Evolutionary conservation across 306 rosid species (phyloP).

Genomic region (Dalbergia cochinchinensis): DNA sequence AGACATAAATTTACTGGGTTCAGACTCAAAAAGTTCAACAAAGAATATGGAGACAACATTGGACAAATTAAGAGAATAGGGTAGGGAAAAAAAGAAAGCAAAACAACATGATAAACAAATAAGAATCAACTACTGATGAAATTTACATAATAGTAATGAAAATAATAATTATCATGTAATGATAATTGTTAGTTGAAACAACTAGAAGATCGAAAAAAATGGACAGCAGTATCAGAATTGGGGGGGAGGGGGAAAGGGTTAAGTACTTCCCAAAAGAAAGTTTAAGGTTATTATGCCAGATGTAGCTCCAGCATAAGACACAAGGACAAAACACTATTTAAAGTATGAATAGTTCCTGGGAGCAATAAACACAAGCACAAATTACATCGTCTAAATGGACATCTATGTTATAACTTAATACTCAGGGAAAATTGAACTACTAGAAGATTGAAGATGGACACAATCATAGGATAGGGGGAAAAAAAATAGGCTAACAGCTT

Average conservation of each 20-base stretch:
- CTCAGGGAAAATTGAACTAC: conserved; percentile 12
- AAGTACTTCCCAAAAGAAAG: not conserved
- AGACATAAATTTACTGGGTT: too few species aligned
- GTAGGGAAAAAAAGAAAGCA: not conserved
- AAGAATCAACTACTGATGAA: not conserved
- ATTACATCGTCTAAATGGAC: not conserved
- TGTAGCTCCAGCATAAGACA: not conserved
- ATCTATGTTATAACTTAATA: not conserved
- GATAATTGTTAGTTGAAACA: conserved; percentile 3
- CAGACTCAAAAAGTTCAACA: not conserved
- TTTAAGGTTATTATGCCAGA: not conserved
- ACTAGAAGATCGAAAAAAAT: not conserved
- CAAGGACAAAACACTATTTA: not conserved
- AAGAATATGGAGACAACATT: not conserved
- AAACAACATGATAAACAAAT: too few species aligned
- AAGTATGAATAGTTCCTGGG: not conserved
- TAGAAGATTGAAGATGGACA: conserved; percentile 21
- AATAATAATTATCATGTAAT: not conserved
- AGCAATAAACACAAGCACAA: not conserved
- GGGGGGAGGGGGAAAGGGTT: not conserved
- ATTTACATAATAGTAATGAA: not conserved
- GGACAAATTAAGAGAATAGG: not conserved
- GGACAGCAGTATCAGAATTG: not conserved
- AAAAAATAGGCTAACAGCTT: not conserved
- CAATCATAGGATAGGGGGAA: not conserved